phyloP scores from a whole-genome alignment of 2,329 filamentous ascomycete species.

The Aspergillus aculeatinus region DNA sequence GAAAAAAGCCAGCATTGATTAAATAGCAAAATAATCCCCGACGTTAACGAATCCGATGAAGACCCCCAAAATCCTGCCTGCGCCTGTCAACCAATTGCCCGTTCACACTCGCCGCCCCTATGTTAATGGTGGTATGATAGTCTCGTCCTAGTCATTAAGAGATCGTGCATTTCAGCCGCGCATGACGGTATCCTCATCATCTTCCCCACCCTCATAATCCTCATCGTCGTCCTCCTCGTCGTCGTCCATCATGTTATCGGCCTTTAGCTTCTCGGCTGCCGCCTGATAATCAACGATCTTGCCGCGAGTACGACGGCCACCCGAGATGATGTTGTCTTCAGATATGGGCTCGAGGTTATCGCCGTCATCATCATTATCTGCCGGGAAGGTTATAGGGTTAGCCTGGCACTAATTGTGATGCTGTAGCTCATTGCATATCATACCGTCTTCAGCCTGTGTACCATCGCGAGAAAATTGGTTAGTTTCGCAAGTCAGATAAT shows the following conservation, averaged over 20 bases:
- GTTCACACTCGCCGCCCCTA: constrained; percentile 16
- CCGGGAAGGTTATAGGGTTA: constrained; percentile 20
- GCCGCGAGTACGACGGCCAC: constrained; percentile 81
- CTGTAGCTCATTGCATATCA: background rate
- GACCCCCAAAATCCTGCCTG: constrained; percentile 20
- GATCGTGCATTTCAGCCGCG: constrained; percentile 33
- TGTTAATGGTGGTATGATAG: constrained; percentile 12
- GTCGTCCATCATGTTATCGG: constrained; percentile 61
- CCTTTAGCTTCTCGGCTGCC: constrained; percentile 78
- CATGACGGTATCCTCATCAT: constrained; percentile 42
- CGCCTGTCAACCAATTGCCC: constrained; percentile 20
- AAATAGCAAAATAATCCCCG: constrained; percentile 1
- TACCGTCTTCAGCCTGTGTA: constrained; percentile 7
- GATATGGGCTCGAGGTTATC: constrained; percentile 91
- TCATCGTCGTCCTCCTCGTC: constrained; percentile 54
- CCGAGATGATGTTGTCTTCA: constrained; percentile 77
- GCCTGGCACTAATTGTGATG: background rate
- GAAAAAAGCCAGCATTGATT: background rate
- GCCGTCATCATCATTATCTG: constrained; percentile 67
- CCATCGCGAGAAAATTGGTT: background rate
- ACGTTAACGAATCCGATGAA: constrained; percentile 4
- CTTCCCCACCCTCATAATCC: constrained; percentile 39
- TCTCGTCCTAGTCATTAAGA: constrained; percentile 10
- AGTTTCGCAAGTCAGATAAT: background rate
- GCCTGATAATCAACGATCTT: constrained; percentile 91